Conservation (phyloP, 1,284 basidiomycete genomes). For the Trichosporon inkin region DNA sequence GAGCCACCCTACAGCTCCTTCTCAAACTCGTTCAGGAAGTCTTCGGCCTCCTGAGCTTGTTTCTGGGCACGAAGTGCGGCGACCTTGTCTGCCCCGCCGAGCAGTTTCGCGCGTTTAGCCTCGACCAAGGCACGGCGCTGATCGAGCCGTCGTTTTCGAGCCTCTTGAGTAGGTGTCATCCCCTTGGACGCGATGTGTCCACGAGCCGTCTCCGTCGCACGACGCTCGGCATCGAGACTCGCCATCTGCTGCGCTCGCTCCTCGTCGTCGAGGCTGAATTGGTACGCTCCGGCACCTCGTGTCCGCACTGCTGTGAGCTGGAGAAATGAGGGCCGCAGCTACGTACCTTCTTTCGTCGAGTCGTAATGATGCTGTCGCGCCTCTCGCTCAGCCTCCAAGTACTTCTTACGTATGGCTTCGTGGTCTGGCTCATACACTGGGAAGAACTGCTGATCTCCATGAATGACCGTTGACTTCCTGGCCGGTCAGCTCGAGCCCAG, state of each 20-base stretch:
- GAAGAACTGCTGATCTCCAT: conserved; percentile 73
- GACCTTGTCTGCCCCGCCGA: conserved; percentile 41
- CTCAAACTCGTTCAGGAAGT: conserved; percentile 36
- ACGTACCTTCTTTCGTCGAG: conserved; percentile 64
- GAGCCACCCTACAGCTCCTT: conserved; percentile 23
- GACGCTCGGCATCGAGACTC: conserved; percentile 61
- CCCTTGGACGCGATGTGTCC: conserved; percentile 43
- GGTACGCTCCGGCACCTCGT: conserved; percentile 79
- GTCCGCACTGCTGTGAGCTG: conserved; percentile 55
- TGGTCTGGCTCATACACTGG: conserved; percentile 79
- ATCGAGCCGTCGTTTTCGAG: conserved; percentile 75
- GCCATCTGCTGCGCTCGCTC: conserved; percentile 72
- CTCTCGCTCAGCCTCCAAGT: conserved; percentile 67
- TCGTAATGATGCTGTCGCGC: conserved; percentile 75
- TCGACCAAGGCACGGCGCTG: conserved; percentile 71
- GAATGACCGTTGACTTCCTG: conserved; percentile 60
- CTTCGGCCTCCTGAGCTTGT: conserved; percentile 36
- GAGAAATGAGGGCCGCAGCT: background rate
- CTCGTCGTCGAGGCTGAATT: conserved; percentile 78
- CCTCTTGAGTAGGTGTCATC: conserved; percentile 57
- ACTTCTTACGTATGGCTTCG: conserved; percentile 71
- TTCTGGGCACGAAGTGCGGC: conserved; percentile 23
- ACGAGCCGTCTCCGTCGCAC: conserved; percentile 67
- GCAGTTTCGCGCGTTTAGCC: conserved; percentile 68
- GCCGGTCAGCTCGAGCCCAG: conserved; percentile 15